Percentiles rank a stretch among this genome's conserved stretches.
phyloP scores from a whole-genome alignment of 2,329 filamentous ascomycete species.

The Aureobasidium sp. region DNA sequence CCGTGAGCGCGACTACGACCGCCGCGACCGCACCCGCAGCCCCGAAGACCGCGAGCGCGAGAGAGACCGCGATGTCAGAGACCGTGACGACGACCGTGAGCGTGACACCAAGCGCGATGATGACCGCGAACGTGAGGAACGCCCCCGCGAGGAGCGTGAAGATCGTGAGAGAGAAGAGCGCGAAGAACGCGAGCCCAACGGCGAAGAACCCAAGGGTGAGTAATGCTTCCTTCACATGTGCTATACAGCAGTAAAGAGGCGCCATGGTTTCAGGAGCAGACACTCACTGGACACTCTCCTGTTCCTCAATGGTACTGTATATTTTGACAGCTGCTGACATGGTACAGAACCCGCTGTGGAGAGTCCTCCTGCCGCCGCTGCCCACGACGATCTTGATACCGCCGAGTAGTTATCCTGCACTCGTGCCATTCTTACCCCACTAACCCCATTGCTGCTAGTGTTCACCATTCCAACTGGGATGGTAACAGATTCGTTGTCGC shows the following conservation, averaged over 20 bases:
- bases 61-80: slow-evolving; percentile 47
- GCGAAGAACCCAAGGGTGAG: slow-evolving; percentile 82
- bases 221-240: slow-evolving; percentile 16
- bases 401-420: slow-evolving; percentile 54
- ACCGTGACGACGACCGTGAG: slow-evolving; percentile 42
- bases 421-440: background rate
- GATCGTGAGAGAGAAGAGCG: slow-evolving; percentile 40
- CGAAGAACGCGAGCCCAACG: slow-evolving; percentile 43
- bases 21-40: slow-evolving; percentile 63
- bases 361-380: slow-evolving; percentile 59
- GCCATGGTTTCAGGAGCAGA: no score
- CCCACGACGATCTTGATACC: slow-evolving; percentile 91
- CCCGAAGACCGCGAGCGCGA: slow-evolving; percentile 60
- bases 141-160: slow-evolving; percentile 34
- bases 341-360: slow-evolving; percentile 49
- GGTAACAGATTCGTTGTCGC: background rate
- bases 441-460: background rate
- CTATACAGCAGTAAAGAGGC: slow-evolving; percentile 15
- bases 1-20: slow-evolving; percentile 62
- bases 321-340: slow-evolving; percentile 18
- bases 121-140: slow-evolving; percentile 47
- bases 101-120: slow-evolving; percentile 64
- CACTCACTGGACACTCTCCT: no score
- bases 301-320: no score
- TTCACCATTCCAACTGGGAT: background rate